These are phyloP conservation scores for Daldinia caldariorum DNA, from an alignment of 495 filamentous ascomycete genomes.

Conservation along the genomic window DNA sequence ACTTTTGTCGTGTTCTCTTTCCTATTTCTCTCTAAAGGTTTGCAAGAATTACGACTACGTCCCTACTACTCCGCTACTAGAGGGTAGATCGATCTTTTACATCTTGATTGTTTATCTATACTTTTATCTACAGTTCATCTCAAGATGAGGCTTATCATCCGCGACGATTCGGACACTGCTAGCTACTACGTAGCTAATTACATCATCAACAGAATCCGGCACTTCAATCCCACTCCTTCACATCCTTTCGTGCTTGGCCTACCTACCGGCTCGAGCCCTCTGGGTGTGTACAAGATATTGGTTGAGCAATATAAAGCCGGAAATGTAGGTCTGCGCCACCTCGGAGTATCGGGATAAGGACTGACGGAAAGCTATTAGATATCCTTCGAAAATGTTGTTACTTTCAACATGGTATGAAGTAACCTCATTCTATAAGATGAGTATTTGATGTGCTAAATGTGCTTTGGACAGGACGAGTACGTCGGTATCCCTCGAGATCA, in stretches of 20 bases:
- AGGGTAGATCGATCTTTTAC: constrained; percentile 25
- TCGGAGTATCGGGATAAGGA: background rate
- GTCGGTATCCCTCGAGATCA: constrained; percentile 83
- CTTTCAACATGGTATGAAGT: constrained; percentile 84
- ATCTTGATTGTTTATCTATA: background rate
- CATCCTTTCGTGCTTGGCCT: constrained; percentile 85
- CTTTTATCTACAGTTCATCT: constrained; percentile 19
- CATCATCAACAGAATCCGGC: constrained; percentile 80
- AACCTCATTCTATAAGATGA: background rate
- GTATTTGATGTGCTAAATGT: constrained; percentile 13
- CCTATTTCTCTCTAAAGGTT: background rate
- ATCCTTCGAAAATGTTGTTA: constrained; percentile 87
- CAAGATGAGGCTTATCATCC: constrained; percentile 84
- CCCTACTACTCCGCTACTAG: constrained; percentile 11
- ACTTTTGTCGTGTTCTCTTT: constrained; percentile 3
- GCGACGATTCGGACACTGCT: constrained; percentile 70
- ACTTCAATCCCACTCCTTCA: constrained; percentile 72
- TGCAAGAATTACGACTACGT: background rate
- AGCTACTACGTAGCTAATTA: constrained; percentile 84
- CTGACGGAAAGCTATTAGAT: constrained; percentile 54
- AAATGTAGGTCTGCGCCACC: constrained; percentile 52
- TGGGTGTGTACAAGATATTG: constrained; percentile 79
- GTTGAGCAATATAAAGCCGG: constrained; percentile 80
- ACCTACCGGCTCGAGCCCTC: constrained; percentile 82
- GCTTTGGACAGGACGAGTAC: constrained; percentile 76